These are phyloP conservation scores for Endocalyx cinctus DNA, from an alignment of 2,329 filamentous ascomycete species.

Conservation along the genomic window DNA sequence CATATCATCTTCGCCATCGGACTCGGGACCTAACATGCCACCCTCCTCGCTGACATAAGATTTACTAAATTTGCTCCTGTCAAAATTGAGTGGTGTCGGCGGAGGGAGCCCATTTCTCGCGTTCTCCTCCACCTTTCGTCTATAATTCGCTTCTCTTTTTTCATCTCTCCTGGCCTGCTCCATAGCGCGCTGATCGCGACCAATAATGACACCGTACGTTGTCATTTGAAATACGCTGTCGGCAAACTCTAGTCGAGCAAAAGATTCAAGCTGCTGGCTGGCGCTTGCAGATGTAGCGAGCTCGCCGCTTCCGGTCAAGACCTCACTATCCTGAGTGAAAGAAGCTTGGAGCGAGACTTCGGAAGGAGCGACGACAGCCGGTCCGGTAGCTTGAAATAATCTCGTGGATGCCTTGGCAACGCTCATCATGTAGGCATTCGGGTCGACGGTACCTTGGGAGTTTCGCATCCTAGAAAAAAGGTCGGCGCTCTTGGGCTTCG, in stretches of 20 bases:
- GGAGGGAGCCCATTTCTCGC: slow-evolving; percentile 45
- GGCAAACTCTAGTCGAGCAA: slow-evolving; percentile 61
- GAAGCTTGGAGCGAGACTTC: slow-evolving; percentile 28
- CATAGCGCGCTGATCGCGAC: slow-evolving; percentile 61
- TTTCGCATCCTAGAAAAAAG: slow-evolving; percentile 19
- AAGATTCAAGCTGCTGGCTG: slow-evolving; percentile 47
- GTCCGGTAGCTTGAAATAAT: slow-evolving; percentile 20
- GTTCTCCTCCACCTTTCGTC: slow-evolving; percentile 42
- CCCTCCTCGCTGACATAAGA: slow-evolving; percentile 66
- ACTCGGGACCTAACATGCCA: slow-evolving; percentile 62
- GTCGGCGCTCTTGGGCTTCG: slow-evolving; percentile 12
- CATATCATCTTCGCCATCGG: slow-evolving; percentile 48
- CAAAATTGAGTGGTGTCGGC: slow-evolving; percentile 44
- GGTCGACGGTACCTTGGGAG: slow-evolving; percentile 25
- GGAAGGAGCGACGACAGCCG: slow-evolving; percentile 26
- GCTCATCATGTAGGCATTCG: slow-evolving; percentile 26
- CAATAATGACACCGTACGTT: slow-evolving; percentile 67
- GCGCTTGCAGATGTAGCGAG: slow-evolving; percentile 29
- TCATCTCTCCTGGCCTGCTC: slow-evolving; percentile 50
- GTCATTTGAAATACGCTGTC: slow-evolving; percentile 79
- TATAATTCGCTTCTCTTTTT: slow-evolving; percentile 41
- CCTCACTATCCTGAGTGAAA: slow-evolving; percentile 26
- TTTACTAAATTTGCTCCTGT: slow-evolving; percentile 54
- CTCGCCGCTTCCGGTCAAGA: slow-evolving; percentile 24
- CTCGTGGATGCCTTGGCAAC: slow-evolving; percentile 18